A percentile compares a stretch with the other conserved stretches of the same genome.
phyloP scores from a whole-genome alignment of 192 early-diverging fungal genomes.

The Coemansia sp. region DNA sequence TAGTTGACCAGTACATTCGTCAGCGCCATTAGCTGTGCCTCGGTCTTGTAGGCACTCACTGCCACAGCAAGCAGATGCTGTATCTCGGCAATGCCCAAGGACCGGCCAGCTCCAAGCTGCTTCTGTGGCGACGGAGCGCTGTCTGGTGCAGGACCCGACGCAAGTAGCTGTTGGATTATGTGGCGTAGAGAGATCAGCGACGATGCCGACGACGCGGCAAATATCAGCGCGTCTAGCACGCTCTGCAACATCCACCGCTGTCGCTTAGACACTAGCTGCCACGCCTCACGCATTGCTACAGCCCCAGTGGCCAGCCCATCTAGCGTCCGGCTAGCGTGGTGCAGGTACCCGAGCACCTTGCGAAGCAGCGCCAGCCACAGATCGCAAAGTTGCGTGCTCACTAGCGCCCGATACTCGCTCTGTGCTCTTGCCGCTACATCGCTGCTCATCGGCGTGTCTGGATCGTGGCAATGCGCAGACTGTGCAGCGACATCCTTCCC shows the following conservation, averaged over 20 bases:
- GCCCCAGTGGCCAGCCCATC: slow-evolving; percentile 9
- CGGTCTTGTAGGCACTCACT: slow-evolving; percentile 51
- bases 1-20: slow-evolving; percentile 50
- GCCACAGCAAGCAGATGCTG: slow-evolving; percentile 49
- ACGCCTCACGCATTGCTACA: slow-evolving; percentile 24
- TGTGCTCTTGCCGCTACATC: slow-evolving; percentile 10
- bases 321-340: slow-evolving; percentile 32
- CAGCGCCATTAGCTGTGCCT: slow-evolving; percentile 50
- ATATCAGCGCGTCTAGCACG: slow-evolving; percentile 49
- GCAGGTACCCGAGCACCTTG: slow-evolving; percentile 36
- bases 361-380: slow-evolving; percentile 45
- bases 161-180: slow-evolving; percentile 52
- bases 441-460: slow-evolving; percentile 1
- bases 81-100: slow-evolving; percentile 45
- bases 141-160: neutral
- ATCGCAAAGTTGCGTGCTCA: slow-evolving; percentile 44
- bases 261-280: slow-evolving; percentile 40
- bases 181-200: slow-evolving; percentile 45
- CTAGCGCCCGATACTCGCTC: slow-evolving; percentile 28
- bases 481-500: slow-evolving; percentile 30
- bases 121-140: neutral
- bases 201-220: slow-evolving; percentile 41
- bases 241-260: slow-evolving; percentile 54
- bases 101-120: slow-evolving; percentile 17
- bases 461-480: slow-evolving; percentile 9